Evolutionary conservation across 495 filamentous ascomycete species (phyloP), one percentile per base, ranked within the genome.

Genomic region (Aspergillus steynii): DNA sequence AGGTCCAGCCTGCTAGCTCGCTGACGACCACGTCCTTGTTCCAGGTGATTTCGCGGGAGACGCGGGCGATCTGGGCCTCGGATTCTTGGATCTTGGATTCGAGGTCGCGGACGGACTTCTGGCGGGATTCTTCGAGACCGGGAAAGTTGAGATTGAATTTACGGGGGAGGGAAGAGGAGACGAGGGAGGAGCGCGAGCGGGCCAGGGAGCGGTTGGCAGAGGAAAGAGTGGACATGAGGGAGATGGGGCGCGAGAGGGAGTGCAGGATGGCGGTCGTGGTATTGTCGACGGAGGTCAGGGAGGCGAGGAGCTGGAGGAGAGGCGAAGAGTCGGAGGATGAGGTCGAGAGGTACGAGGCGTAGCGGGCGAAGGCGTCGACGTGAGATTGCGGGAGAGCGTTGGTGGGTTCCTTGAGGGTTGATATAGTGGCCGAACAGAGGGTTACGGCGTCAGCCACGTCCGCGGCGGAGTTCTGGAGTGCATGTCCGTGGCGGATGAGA

Each of bases 1-100:
- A 92, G 66, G 96, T 91, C 90, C 94, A 98, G 2, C 91, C 93
- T 1, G 95, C 94, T 60, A 99, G 70, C 72, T 99, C 96, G 7
- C 86, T 81, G 12, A 96, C 94, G 5, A 97, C 93, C 9, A 93
- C 91, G 71, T 93, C 90, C 74, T 97, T 93, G 54, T 93, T 97
- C 70, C 96, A 97, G 37, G 90, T 77, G 25, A 99, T 73, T 68
- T 99, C 96, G 52, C 84, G 84, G 0, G 88, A 86, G 20, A 96
- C 70, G 28, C 78, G 80, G 37, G 85, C 80, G 8, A 89, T 76
- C 65, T 97, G 90, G 20, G 78, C 71, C 62, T 88, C 82, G 14
- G 80, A 82, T 28, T 85, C 83, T 50, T 81, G 80, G 29, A 89
- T 88, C 67, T 89, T 91, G 54, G 90, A 85, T 66, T 89, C 86